Conservation (phyloP, 2,329 filamentous ascomycete species). For the Neofusicoccum cordaticola region DNA sequence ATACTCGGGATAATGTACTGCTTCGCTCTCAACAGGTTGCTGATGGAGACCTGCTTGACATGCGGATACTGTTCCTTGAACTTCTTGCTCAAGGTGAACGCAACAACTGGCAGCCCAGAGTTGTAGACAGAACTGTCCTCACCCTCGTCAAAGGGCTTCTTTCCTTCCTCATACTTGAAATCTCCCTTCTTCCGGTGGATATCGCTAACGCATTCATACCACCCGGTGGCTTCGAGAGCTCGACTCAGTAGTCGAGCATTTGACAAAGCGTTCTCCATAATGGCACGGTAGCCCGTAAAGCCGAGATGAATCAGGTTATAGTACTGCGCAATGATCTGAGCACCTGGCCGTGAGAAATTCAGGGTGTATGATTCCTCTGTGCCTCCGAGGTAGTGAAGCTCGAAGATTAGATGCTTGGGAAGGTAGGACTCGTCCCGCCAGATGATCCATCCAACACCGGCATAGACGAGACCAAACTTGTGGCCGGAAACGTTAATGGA, state of each 20-base stretch:
- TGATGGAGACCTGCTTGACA: slow-evolving; percentile 63
- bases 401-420: slow-evolving; percentile 67
- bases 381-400: slow-evolving; percentile 69
- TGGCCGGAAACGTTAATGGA: slow-evolving; percentile 66
- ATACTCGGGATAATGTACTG: slow-evolving; percentile 68
- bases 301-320: slow-evolving; percentile 71
- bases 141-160: slow-evolving; percentile 43
- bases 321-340: slow-evolving; percentile 69
- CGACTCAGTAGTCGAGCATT: slow-evolving; percentile 65
- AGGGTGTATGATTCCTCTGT: slow-evolving; percentile 68
- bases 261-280: slow-evolving; percentile 65
- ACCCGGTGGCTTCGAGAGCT: slow-evolving; percentile 62
- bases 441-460: slow-evolving; percentile 68
- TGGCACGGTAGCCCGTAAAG: slow-evolving; percentile 60
- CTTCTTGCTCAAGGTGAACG: slow-evolving; percentile 61
- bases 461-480: slow-evolving; percentile 63
- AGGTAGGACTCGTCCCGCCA: slow-evolving; percentile 65
- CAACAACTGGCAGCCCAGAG: slow-evolving; percentile 65
- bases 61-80: slow-evolving; percentile 61
- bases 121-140: slow-evolving; percentile 61
- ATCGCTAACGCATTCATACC: slow-evolving; percentile 59
- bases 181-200: slow-evolving; percentile 60
- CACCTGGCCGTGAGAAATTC: slow-evolving; percentile 69
- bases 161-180: slow-evolving; percentile 40
- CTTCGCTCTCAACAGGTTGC: slow-evolving; percentile 61